These are phyloP conservation scores for Tulasnella sp. DNA, from an alignment of 768 basidiomycete genomes.

Conservation along the genomic window DNA sequence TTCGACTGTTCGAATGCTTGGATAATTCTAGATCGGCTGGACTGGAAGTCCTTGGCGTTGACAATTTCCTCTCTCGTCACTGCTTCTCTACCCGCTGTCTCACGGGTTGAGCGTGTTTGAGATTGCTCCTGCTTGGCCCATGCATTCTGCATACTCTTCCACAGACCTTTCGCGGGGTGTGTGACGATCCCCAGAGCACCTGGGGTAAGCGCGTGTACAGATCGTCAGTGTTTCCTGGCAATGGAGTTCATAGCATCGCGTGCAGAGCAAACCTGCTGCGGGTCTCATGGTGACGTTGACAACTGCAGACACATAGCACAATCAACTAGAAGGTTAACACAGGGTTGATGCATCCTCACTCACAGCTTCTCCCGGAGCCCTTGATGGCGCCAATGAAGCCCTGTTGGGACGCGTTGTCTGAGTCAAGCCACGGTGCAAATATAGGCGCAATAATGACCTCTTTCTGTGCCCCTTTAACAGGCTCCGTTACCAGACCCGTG, in stretches of 20 bases:
- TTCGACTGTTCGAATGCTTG: conserved; percentile 31
- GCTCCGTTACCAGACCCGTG: conserved; percentile 32
- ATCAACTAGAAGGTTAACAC: too few relatives aligned
- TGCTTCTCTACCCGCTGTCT: conserved; percentile 33
- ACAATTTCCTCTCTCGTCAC: conserved; percentile 25
- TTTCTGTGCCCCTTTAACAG: conserved; percentile 30
- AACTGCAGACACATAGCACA: too few relatives aligned
- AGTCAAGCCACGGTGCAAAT: conserved; percentile 2
- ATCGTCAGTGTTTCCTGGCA: background rate
- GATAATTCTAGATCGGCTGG: conserved; percentile 28
- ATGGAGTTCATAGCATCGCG: background rate
- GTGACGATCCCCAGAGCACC: conserved; percentile 27
- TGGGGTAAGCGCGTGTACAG: background rate
- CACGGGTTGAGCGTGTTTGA: conserved; percentile 29
- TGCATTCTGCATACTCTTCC: conserved; percentile 29
- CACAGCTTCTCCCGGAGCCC: conserved; percentile 29
- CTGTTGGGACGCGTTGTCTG: conserved; percentile 15
- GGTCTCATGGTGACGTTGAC: conserved; percentile 29
- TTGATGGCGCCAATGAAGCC: conserved; percentile 30
- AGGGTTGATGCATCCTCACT: conserved; percentile 16
- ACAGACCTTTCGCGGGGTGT: conserved; percentile 29
- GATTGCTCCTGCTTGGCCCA: conserved; percentile 27
- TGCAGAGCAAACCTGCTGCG: conserved; percentile 21
- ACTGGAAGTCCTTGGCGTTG: conserved; percentile 19
- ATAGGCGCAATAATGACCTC: conserved; percentile 23